Base-by-base conservation (phyloP, 2,329 filamentous ascomycete species). In the Colletotrichum sublineola region DNA sequence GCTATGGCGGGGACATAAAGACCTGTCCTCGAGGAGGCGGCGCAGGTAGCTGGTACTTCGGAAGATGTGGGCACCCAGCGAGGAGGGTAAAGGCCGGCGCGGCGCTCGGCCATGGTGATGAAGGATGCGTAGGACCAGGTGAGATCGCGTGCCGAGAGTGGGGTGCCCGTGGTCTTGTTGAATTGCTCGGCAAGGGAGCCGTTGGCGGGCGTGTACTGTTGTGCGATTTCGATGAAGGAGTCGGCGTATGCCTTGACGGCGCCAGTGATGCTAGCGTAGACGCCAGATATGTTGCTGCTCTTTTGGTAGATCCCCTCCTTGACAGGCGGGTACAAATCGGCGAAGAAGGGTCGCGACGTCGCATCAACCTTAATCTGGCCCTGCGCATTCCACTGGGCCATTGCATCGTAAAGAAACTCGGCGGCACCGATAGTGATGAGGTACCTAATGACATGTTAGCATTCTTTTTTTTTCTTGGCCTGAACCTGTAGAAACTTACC, bases 371-470 rank as follows among this genome's bases (percentile, higher is more conserved):
- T 84, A 65, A 91, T 79, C 1, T 81, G 83, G 5, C 84, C 85
- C 29, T 83, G 79, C 31, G 78, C 79, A 68, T 85, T 80, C 86
- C 86, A 90, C 73, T 88, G 86, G 61, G 87, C 87, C 2, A 88
- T 77, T 1, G 88, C 88, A 71, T 88, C 85, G 77, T 90, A 90
- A 5, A 91, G 82, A 63, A 87, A 86, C 76, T 90, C 88, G 8
- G 88, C 88, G 3, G 88, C 88, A 9, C 86, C 87, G 20, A 88
- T 79, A 1, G 87, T 90, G 74, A 84, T 84, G 36, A 90, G 81
- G 73, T 89, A 86, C 70, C 70, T 72, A 31, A 15, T 7, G 11
- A 18, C 7, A 36, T 14, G 7, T 68, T 8, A 68, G 58, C 14
- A 42, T 18, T 15, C 6, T 6, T 18, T 24, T 12, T 14, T 48